phyloP scores from a whole-genome alignment of 305 asterid species.

The Caryopteris hybrid region DNA sequence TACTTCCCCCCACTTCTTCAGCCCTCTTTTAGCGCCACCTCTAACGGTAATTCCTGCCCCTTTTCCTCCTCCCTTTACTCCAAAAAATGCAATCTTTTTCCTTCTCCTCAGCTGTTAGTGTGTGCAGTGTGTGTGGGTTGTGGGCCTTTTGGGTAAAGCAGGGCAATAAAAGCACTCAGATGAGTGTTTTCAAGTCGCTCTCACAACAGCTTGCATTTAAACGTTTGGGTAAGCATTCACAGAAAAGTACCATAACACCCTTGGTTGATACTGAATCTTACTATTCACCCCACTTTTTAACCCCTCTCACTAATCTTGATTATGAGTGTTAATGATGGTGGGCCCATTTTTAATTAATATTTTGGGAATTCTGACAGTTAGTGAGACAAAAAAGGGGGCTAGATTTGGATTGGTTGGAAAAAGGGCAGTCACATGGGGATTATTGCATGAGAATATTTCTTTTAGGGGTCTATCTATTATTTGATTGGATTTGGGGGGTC shows the following conservation, averaged over 20 bases:
- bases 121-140: constrained; percentile 22
- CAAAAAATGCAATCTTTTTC: constrained; percentile 19
- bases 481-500: constrained; percentile 13
- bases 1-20: background rate
- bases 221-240: constrained; percentile 39
- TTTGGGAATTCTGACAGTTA: constrained; percentile 15
- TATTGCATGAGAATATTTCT: background rate
- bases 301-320: too few species aligned
- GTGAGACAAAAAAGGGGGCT: constrained; percentile 25
- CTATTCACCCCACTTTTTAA: constrained; percentile 9
- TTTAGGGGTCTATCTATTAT: constrained; percentile 8
- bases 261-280: background rate
- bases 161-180: constrained; percentile 32
- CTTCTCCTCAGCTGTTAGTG: constrained; percentile 8
- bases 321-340: background rate
- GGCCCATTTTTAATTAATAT: background rate
- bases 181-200: constrained; percentile 55
- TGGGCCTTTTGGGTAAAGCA: constrained; percentile 41
- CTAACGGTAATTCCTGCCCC: constrained; percentile 27
- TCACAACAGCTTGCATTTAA: constrained; percentile 66
- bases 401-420: constrained; percentile 25
- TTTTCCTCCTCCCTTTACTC: background rate
- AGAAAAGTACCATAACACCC: constrained; percentile 18
- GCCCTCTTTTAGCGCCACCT: constrained; percentile 42
- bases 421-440: constrained; percentile 23